Base-by-base conservation (phyloP, 1,139 yeast genomes). In the Pichia sp. region DNA sequence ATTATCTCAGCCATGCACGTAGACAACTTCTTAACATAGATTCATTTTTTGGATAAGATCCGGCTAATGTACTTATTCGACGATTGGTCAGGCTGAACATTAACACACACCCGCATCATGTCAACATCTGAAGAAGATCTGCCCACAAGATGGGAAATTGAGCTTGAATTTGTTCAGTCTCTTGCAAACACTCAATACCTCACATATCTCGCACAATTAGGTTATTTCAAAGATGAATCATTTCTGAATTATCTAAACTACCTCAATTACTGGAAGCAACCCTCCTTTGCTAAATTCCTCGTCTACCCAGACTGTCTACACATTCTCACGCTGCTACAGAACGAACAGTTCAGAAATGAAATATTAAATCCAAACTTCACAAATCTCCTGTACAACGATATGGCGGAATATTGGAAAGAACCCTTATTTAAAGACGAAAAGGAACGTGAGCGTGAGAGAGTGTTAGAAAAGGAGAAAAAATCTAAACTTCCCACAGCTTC, bases 81-180 rank as follows among this genome's bases (percentile, higher is more conserved):
- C 24, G 24, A 36, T 36, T 14, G 10, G 7, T 36, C 40, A 3
- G n/a, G 41, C 41, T 17, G 14, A 40, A 14, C 8, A 42, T 8
- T 14, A 47, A 46, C 24, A 14, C 30, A 14, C 45, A 17, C 24
- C 14, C 20, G 4, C n/a, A 49, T 5, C 9, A 47, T 41, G 50
- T 8, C 41, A n/a, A 45, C 30, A 9, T 31, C 24, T 29, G 24
- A 24, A 20, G 64, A 64, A 45, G 71, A 70, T 42, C 75, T 85
- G 31, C 93, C 95, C 14, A 80, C 87, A 10, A 70, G 95, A 61
- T 87, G 92, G 88, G 95, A 87, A 63, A 81, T 87, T 38, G 95
- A 87, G 64, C 75, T 87, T 38, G 95, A 87, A 66, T 88, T 87
- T 68, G 89, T 87, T 6, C 96, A 87, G 69, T 83, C 92, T n/a